Evolutionary conservation across 1,284 basidiomycete species (phyloP), one percentile per base, ranked within the genome.

Genomic region (Phaffia rhodozyma): DNA sequence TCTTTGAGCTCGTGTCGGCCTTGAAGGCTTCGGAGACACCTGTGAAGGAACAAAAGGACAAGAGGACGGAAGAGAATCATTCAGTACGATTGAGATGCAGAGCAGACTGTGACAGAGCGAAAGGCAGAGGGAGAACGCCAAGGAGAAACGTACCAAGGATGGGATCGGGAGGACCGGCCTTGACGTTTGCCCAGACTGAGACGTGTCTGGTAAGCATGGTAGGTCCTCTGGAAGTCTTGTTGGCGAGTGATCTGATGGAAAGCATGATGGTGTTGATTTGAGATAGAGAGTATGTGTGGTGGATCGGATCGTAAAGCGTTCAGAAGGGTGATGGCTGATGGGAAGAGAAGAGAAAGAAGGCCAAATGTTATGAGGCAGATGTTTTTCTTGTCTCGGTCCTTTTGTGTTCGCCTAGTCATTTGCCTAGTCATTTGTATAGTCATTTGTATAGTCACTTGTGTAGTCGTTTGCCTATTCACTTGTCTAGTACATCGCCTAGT

Each of bases 11-110:
- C 70, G 85, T 85, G 83, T 96, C 91, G 63, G 88, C 87, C 80
- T 94, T 97, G 83, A 92, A 96, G 30, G 92, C 91, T 77, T 96
- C 92, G 51, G 87, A 86, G 66, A 96, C 85, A 70, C 90, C 89
- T 83, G 70, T 7, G 20, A 23, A 29, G 20, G n/a, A n/a, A 11
- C 13, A 11, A 9, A 18, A 18, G 5, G 21, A 29, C 48, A 48
- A 30, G 30, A 52, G 32, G 21, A 29, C 0, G 62, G 60, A 30
- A 32, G 60, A 60, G 34, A 49, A 58, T n/a, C n/a, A n/a, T n/a
- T 21, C 29, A 11, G 25, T 34, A 32, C 60, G 29, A 55, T 47
- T 55, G 48, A 27, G n/a, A 47, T 27, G 61, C 21, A 29, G 62
- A 50, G 7, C 13, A 50, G 13, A 25, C 43, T 27, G 5, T 32